These are phyloP conservation scores for Candida railenensis DNA, from an alignment of 805 yeast species.

Conservation along the genomic window DNA sequence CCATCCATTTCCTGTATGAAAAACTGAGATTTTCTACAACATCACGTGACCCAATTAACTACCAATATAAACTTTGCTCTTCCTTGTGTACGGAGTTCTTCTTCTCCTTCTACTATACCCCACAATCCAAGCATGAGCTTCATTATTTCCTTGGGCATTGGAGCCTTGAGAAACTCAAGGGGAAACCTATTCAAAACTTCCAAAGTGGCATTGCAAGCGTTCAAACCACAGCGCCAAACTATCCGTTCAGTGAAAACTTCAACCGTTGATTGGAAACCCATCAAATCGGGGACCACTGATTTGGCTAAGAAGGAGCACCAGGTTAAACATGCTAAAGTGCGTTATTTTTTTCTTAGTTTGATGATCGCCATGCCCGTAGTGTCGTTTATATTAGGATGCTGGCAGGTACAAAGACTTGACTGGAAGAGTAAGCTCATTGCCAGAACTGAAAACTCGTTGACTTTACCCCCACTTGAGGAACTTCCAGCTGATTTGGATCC, in stretches of 20 bases:
- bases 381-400: conserved; percentile 82
- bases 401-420: conserved; percentile 83
- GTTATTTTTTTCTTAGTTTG: conserved; percentile 43
- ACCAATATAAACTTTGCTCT: no score
- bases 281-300: conserved; percentile 46
- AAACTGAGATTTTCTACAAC: no score
- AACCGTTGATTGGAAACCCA: conserved; percentile 82
- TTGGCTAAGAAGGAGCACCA: conserved; percentile 39
- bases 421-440: conserved; percentile 90
- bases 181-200: not conserved
- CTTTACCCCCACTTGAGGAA: conserved; percentile 62
- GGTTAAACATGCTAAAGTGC: conserved; percentile 33
- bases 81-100: no score
- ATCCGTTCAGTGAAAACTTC: conserved; percentile 52
- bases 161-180: not conserved
- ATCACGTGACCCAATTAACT: no score
- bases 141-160: not conserved
- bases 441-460: conserved; percentile 76
- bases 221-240: conserved; percentile 3
- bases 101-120: no score
- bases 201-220: not conserved
- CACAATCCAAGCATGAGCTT: not conserved
- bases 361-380: conserved; percentile 79
- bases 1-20: no score
- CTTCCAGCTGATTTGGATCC: conserved; percentile 69